Base-by-base conservation (phyloP, 2,329 filamentous ascomycete genomes). In the Diaporthe amygdali region DNA sequence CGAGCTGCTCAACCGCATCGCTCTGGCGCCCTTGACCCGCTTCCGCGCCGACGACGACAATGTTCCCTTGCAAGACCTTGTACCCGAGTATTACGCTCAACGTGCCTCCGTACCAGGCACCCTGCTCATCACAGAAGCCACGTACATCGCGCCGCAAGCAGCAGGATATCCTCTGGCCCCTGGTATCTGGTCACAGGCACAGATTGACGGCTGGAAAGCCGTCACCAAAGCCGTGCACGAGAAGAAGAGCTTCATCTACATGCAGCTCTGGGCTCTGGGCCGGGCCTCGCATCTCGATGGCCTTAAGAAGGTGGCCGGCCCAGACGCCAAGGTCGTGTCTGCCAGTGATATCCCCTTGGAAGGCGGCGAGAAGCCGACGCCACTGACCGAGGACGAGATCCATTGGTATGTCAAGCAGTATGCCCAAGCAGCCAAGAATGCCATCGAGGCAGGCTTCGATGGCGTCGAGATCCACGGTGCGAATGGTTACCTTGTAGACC, bases 191-290 rank as follows among this genome's bases (percentile, higher is more conserved):
- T 86, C 79, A 51, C 78, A 84, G 1, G 84, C 81, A 27, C 90
- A 92, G 74, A 83, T 88, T 55, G 83, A 83, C 0, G 87, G 83
- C 0, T 93, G 91, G 91, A 87, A 84, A 17, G 81, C 84, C 69
- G 81, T 93, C 34, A 89, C 88, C 2, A 85, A 89, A 59, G 88
- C 86, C 1, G 90, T 93, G 1, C 91, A 93, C 79, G 83, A 83
- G 34, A 88, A 89, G 74, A 89, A 89, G 51, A 85, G 84, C 47
- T 87, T 84, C 76, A 89, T 92, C 72, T 92, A 86, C 78, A 78
- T 85, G n/a, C 91, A 93, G 78, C 82, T 93, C 0, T 92, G 82
- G 82, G 78, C 80, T 15, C 79, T 83, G 0, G 83, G 83, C 0
- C 82, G 83, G 0, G 77, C 77, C 27, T 82, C 82, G 4, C 73